Evolutionary conservation across 2,329 filamentous ascomycete genomes (phyloP).

Genomic region (Venturia aucupariae): DNA sequence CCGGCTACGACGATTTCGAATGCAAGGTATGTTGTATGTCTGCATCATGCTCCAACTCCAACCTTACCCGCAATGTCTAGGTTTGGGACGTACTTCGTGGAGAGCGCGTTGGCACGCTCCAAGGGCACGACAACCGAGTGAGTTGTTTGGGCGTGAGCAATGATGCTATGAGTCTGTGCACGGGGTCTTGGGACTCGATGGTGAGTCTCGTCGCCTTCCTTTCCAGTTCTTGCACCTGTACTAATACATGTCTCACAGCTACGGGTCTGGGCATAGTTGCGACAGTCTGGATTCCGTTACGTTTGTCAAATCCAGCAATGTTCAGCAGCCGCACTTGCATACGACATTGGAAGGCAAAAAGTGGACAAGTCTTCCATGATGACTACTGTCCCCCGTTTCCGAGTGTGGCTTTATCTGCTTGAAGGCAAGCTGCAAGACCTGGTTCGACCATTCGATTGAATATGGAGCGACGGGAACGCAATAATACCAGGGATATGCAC

Average conservation of each 20-base stretch:
- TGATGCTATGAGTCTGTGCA: slow-evolving; percentile 97
- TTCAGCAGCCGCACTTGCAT: background rate
- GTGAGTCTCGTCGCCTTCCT: slow-evolving; percentile 51
- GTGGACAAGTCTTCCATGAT: background rate
- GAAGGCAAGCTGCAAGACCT: background rate
- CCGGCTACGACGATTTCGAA: slow-evolving; percentile 97
- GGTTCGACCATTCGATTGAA: background rate
- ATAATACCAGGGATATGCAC: slow-evolving; percentile 5
- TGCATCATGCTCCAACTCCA: background rate
- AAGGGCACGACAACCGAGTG: slow-evolving; percentile 96
- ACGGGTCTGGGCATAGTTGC: slow-evolving; percentile 42
- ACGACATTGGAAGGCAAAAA: no score
- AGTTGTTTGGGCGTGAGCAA: slow-evolving; percentile 98
- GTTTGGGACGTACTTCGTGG: slow-evolving; percentile 97
- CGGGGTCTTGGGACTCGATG: slow-evolving; percentile 97
- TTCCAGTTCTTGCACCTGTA: slow-evolving; percentile 7
- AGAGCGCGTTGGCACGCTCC: slow-evolving; percentile 92
- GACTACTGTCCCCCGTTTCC: background rate
- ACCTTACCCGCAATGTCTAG: slow-evolving; percentile 37
- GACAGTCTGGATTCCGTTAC: background rate
- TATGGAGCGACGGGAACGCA: background rate
- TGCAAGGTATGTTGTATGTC: slow-evolving; percentile 72
- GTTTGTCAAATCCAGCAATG: background rate
- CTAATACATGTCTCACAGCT: slow-evolving; percentile 27
- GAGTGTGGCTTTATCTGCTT: background rate